Conservation (phyloP, 495 filamentous ascomycete species). For the Chaetomium fimeti region DNA sequence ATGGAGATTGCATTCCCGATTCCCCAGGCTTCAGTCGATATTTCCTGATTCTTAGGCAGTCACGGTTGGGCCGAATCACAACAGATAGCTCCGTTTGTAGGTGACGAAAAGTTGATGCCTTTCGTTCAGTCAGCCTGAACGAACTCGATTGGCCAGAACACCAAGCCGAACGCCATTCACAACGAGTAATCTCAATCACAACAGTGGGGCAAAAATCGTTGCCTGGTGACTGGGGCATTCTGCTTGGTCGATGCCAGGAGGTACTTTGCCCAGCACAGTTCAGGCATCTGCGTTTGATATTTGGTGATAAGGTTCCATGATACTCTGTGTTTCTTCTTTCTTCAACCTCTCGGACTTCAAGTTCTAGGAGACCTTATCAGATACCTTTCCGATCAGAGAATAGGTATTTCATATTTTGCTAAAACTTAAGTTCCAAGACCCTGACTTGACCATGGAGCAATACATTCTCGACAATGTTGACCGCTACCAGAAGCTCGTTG, state of each 20-base stretch:
- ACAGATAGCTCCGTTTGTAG: too few relatives aligned
- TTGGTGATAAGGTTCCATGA: neutral
- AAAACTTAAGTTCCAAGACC: too few relatives aligned
- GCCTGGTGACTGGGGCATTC: neutral
- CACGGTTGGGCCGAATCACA: neutral
- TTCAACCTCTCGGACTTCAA: too few relatives aligned
- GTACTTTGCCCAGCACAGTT: neutral
- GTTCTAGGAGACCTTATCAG: too few relatives aligned
- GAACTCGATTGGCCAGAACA: neutral
- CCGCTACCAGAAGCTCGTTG: constrained; percentile 28
- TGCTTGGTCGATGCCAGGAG: neutral
- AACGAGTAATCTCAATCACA: neutral
- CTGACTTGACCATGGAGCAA: constrained; percentile 27
- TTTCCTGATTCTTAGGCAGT: neutral
- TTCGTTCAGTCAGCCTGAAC: neutral
- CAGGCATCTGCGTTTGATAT: neutral
- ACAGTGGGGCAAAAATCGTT: neutral
- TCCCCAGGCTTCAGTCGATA: neutral
- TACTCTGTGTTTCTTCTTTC: neutral
- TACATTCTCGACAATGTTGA: constrained; percentile 29
- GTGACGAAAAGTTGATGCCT: neutral
- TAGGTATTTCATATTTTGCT: too few relatives aligned
- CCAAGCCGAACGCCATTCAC: neutral
- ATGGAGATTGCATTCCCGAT: too few relatives aligned
- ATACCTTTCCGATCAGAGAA: too few relatives aligned